Evolutionary conservation across 2,329 filamentous ascomycete species (phyloP).

Genomic region (Colletotrichum euphorbiae): DNA sequence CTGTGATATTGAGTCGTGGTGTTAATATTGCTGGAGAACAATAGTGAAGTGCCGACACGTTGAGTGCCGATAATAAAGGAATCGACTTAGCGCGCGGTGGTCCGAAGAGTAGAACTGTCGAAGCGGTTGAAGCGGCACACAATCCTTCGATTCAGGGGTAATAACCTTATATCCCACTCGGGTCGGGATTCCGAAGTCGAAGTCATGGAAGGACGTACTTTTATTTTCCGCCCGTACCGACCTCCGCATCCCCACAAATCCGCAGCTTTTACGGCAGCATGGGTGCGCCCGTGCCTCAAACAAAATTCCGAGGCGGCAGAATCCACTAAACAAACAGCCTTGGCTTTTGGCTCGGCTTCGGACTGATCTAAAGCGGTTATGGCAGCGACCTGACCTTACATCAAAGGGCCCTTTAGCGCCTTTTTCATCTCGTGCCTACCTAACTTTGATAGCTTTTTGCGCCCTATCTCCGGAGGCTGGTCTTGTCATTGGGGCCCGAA

Average conservation of each 20-base stretch:
- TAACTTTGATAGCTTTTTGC: neutral
- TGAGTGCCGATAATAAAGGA: too few relatives aligned
- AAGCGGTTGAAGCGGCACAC: conserved; percentile 2
- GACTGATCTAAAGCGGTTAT: neutral
- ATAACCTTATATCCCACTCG: neutral
- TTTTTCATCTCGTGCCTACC: neutral
- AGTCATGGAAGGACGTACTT: neutral
- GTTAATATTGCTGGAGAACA: too few relatives aligned
- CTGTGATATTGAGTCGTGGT: neutral
- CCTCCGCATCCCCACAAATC: conserved; percentile 3
- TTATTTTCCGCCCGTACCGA: conserved; percentile 7
- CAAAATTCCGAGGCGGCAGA: neutral
- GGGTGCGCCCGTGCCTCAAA: neutral
- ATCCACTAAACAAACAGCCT: conserved; percentile 19
- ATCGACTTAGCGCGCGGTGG: too few relatives aligned
- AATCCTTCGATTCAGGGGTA: neutral
- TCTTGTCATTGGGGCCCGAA: conserved; percentile 1
- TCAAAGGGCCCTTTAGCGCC: neutral
- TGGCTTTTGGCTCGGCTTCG: conserved; percentile 17
- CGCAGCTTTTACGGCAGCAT: neutral
- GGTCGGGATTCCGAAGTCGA: neutral
- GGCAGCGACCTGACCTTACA: neutral
- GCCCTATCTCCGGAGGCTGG: conserved; percentile 7
- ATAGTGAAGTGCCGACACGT: too few relatives aligned
- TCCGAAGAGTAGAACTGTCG: too few relatives aligned